These are phyloP conservation scores for Aspergillus conjunctus DNA, from an alignment of 495 filamentous ascomycete genomes.

Conservation along the genomic window DNA sequence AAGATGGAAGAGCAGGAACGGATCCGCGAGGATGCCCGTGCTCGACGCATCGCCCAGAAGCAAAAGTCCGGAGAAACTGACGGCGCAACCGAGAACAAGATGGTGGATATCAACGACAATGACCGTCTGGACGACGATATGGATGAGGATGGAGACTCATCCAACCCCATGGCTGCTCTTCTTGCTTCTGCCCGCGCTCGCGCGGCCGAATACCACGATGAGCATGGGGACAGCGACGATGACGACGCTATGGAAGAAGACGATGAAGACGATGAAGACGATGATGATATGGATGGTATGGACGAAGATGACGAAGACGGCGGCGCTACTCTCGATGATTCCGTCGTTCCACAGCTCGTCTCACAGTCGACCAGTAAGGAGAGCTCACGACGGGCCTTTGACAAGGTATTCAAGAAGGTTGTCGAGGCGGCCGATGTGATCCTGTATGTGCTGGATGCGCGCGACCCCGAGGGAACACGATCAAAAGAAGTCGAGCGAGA, in stretches of 20 bases:
- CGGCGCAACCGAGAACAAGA: constrained; percentile 35
- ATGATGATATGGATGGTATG: constrained; percentile 43
- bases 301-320: constrained; percentile 25
- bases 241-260: constrained; percentile 61
- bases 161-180: constrained; percentile 90
- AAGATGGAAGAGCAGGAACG: constrained; percentile 78
- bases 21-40: constrained; percentile 70
- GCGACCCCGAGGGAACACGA: constrained; percentile 88
- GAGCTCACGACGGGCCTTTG: constrained; percentile 80
- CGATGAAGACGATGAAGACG: constrained; percentile 47
- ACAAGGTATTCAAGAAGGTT: constrained; percentile 97
- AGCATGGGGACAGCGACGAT: constrained; percentile 62
- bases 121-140: constrained; percentile 55
- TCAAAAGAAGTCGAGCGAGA: constrained; percentile 88
- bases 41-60: constrained; percentile 53
- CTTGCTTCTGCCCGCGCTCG: constrained; percentile 87
- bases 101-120: constrained; percentile 51
- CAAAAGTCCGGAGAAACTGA: constrained; percentile 38
- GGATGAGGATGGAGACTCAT: constrained; percentile 60
- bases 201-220: constrained; percentile 73
- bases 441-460: constrained; percentile 91
- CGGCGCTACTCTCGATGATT: constrained; percentile 27
- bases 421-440: constrained; percentile 86
- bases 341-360: constrained; percentile 33
- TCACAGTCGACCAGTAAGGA: constrained; percentile 55